phyloP scores from a whole-genome alignment of 2,329 filamentous ascomycete genomes.

The Fusarium gaditjirri region DNA sequence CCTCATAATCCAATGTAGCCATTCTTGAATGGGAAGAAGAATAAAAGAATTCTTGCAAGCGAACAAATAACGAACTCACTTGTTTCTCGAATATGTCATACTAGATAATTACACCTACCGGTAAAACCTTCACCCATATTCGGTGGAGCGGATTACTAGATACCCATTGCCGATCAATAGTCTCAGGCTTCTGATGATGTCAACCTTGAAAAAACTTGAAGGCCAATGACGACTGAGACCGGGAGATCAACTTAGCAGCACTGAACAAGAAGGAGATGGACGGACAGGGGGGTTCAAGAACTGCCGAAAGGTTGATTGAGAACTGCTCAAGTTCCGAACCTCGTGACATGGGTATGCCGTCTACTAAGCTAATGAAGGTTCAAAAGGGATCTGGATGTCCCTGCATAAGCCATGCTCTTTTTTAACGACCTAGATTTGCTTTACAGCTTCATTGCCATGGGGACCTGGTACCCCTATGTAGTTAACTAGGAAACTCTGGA shows the following conservation, averaged over 20 bases:
- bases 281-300: neutral
- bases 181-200: slow-evolving; percentile 29
- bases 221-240: slow-evolving; percentile 8
- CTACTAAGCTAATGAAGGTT: neutral
- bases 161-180: slow-evolving; percentile 17
- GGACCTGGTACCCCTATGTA: neutral
- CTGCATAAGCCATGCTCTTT: slow-evolving; percentile 2
- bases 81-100: neutral
- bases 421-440: neutral
- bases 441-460: neutral
- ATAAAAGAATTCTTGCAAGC: neutral
- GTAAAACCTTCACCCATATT: neutral
- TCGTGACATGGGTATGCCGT: neutral
- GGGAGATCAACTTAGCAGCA: neutral
- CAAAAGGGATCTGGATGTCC: neutral
- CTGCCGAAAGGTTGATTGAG: slow-evolving; percentile 2
- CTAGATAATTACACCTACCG: neutral
- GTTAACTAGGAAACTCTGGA: neutral
- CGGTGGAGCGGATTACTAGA: neutral
- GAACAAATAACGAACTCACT: no score
- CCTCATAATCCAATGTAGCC: neutral
- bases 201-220: slow-evolving; percentile 13
- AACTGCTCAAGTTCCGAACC: neutral
- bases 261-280: neutral
- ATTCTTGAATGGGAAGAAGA: neutral